A percentile compares a stretch with the other conserved stretches of the same genome.
phyloP scores from a whole-genome alignment of 139 green algal species.

The Asterochloris erici region DNA sequence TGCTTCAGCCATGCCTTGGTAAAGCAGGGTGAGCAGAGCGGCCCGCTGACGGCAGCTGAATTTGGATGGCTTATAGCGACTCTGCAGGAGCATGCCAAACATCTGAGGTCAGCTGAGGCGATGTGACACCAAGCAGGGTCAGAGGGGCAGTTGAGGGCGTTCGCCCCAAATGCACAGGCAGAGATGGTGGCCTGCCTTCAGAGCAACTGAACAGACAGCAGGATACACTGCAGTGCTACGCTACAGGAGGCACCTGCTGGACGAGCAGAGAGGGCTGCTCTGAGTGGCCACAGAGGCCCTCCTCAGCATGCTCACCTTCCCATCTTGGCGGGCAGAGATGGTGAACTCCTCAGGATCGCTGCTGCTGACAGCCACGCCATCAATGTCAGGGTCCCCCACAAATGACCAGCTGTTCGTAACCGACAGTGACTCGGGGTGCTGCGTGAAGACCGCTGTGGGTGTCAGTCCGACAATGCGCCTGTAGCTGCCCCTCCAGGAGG shows the following conservation, averaged over 20 bases:
- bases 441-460: conserved; percentile 61
- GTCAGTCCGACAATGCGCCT: conserved; percentile 75
- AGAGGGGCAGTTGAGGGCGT: too few relatives aligned
- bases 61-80: conserved; percentile 62
- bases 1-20: conserved; percentile 53
- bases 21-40: conserved; percentile 72
- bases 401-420: conserved; percentile 82
- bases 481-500: conserved; percentile 77
- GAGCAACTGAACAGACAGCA: too few relatives aligned
- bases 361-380: conserved; percentile 24
- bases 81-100: background rate
- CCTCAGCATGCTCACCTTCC: conserved; percentile 38
- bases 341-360: conserved; percentile 57
- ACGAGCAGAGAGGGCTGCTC: background rate
- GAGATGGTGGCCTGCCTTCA: too few relatives aligned
- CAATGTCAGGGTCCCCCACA: conserved; percentile 48
- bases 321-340: conserved; percentile 60
- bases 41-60: conserved; percentile 67
- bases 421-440: conserved; percentile 70
- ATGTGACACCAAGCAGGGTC: too few relatives aligned
- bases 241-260: background rate
- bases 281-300: background rate
- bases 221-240: too few relatives aligned
- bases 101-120: too few relatives aligned
- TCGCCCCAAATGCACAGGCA: too few relatives aligned